A percentile compares a stretch with the other conserved stretches of the same genome.
Evolutionary conservation across 1,284 basidiomycete species (phyloP).

Genomic region (Cryptococcus jaspeensis): DNA sequence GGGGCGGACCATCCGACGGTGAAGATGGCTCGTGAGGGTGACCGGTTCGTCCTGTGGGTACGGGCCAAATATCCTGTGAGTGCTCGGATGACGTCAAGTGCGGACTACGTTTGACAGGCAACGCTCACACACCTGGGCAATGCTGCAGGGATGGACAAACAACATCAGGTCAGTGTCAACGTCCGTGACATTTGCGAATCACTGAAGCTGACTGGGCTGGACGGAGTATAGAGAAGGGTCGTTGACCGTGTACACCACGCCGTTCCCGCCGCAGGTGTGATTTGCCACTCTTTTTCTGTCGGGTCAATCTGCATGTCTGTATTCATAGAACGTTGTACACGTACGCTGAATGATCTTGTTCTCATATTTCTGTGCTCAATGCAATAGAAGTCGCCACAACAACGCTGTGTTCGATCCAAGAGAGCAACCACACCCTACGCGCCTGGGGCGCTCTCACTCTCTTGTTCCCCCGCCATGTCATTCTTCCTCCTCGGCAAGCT

Average conservation of each 20-base stretch:
- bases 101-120: background rate
- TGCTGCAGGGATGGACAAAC: constrained; percentile 39
- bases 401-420: no score
- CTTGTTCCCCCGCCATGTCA: no score
- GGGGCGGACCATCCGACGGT: constrained; percentile 25
- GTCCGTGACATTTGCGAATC: background rate
- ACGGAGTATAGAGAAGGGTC: constrained; percentile 21
- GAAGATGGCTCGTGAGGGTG: constrained; percentile 27
- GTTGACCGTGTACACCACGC: constrained; percentile 29
- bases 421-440: no score
- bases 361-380: no score
- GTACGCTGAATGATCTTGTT: no score
- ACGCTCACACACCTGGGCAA: background rate
- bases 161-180: constrained; percentile 20
- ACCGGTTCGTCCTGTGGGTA: constrained; percentile 42
- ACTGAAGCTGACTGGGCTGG: background rate
- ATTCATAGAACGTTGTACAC: no score
- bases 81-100: background rate
- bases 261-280: constrained; percentile 5
- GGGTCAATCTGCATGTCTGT: no score
- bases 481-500: no score
- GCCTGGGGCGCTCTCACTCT: no score
- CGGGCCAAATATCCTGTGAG: constrained; percentile 41
- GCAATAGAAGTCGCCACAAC: no score
- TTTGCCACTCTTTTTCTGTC: no score